Conservation (phyloP, 495 filamentous ascomycete genomes). For the Articulospora tetracladia region DNA sequence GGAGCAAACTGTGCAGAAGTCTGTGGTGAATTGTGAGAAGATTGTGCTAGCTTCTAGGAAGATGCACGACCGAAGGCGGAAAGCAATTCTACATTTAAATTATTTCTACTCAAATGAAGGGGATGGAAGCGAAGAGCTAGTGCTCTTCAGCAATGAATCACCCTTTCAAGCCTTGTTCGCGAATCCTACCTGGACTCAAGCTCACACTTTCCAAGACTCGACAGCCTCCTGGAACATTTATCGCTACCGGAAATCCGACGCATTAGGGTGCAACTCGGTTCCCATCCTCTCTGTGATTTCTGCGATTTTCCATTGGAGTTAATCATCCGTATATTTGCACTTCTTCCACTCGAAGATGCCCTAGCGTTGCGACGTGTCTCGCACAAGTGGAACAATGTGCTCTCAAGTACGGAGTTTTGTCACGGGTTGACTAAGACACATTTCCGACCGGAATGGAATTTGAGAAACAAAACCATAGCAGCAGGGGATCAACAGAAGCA, state of each 20-base stretch:
- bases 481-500: too few species aligned
- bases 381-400: constrained; percentile 12
- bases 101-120: too few species aligned
- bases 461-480: background rate
- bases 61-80: too few species aligned
- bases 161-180: background rate
- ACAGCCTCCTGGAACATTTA: constrained; percentile 7
- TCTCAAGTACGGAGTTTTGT: constrained; percentile 11
- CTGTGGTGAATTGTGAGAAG: too few species aligned
- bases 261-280: constrained; percentile 13
- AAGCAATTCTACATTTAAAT: too few species aligned
- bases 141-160: background rate
- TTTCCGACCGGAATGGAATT: constrained; percentile 11
- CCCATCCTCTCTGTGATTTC: constrained; percentile 11
- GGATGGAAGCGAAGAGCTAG: background rate
- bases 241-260: constrained; percentile 12
- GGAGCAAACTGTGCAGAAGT: too few species aligned
- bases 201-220: constrained; percentile 12
- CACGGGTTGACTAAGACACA: constrained; percentile 11
- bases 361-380: constrained; percentile 15
- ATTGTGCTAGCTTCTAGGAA: too few species aligned
- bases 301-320: constrained; percentile 17
- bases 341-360: constrained; percentile 17
- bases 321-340: constrained; percentile 4
- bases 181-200: background rate